phyloP scores from a whole-genome alignment of 1,284 basidiomycete species.

The Ceratorhiza oryzae-sativae region DNA sequence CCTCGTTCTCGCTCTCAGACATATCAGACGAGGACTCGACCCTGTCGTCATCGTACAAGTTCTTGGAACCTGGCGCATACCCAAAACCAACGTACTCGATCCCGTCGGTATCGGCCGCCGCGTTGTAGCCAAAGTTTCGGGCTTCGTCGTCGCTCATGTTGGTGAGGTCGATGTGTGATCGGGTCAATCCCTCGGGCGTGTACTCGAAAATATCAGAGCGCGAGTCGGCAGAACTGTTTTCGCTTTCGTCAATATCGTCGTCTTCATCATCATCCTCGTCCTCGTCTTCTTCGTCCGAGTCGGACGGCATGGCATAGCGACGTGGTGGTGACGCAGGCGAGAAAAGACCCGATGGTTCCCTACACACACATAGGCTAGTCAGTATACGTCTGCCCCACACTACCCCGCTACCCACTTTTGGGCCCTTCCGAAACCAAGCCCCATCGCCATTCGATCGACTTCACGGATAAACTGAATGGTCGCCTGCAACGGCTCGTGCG shows the following conservation, averaged over 20 bases:
- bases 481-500: constrained; percentile 24
- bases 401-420: background rate
- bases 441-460: background rate
- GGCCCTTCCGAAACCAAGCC: background rate
- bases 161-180: constrained; percentile 25
- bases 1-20: constrained; percentile 37
- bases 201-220: constrained; percentile 34
- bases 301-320: constrained; percentile 21
- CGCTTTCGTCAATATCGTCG: constrained; percentile 7
- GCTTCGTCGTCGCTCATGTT: constrained; percentile 22
- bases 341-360: constrained; percentile 6
- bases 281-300: constrained; percentile 22
- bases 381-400: background rate
- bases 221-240: background rate
- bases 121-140: background rate
- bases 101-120: constrained; percentile 1
- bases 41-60: constrained; percentile 6
- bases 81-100: constrained; percentile 32
- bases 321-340: constrained; percentile 21
- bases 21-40: constrained; percentile 27
- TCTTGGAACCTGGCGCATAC: background rate
- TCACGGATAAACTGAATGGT: constrained; percentile 33
- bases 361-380: background rate
- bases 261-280: constrained; percentile 31
- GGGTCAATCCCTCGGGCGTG: background rate